Evolutionary conservation across 352 stramenopile genomes (phyloP).

Genomic region (Saprolegnia parasitica): DNA sequence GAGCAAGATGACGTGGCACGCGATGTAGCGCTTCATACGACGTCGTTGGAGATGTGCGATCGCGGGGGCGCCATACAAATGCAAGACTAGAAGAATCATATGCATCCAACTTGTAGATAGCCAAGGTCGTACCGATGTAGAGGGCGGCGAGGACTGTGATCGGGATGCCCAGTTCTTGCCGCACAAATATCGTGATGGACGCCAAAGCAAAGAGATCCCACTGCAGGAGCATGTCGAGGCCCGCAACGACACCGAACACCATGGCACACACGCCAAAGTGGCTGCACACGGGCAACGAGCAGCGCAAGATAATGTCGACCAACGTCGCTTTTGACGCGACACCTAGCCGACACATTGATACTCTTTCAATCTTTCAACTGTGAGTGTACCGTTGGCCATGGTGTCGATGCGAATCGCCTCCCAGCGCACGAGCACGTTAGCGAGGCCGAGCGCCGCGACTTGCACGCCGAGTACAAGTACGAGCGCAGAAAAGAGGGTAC

Average conservation of each 20-base stretch:
- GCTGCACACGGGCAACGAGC: slow-evolving; percentile 40
- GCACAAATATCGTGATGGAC: slow-evolving; percentile 39
- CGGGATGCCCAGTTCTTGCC: slow-evolving; percentile 37
- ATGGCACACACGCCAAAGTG: slow-evolving; percentile 33
- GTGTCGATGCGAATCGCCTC: slow-evolving; percentile 32
- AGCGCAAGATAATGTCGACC: slow-evolving; percentile 33
- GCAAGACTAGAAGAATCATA: slow-evolving; percentile 21
- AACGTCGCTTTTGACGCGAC: not conserved
- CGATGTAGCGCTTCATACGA: slow-evolving; percentile 37
- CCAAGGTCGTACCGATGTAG: slow-evolving; percentile 30
- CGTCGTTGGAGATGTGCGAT: slow-evolving; percentile 36
- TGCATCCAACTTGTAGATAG: not conserved
- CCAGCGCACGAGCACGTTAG: slow-evolving; percentile 54
- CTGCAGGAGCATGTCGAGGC: slow-evolving; percentile 42
- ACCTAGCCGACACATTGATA: not conserved
- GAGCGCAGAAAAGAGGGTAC: slow-evolving; percentile 39
- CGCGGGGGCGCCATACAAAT: slow-evolving; percentile 33
- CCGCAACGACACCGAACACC: slow-evolving; percentile 35
- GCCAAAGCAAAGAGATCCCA: slow-evolving; percentile 38
- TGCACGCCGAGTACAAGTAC: slow-evolving; percentile 38
- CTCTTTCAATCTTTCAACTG: not conserved
- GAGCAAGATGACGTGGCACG: slow-evolving; percentile 35
- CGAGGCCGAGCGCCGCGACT: slow-evolving; percentile 35
- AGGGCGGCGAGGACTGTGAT: slow-evolving; percentile 7
- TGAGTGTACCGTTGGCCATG: slow-evolving; percentile 11